Evolutionary conservation across 2,329 filamentous ascomycete genomes (phyloP).

Genomic region (Teratosphaeriaceae sp.): DNA sequence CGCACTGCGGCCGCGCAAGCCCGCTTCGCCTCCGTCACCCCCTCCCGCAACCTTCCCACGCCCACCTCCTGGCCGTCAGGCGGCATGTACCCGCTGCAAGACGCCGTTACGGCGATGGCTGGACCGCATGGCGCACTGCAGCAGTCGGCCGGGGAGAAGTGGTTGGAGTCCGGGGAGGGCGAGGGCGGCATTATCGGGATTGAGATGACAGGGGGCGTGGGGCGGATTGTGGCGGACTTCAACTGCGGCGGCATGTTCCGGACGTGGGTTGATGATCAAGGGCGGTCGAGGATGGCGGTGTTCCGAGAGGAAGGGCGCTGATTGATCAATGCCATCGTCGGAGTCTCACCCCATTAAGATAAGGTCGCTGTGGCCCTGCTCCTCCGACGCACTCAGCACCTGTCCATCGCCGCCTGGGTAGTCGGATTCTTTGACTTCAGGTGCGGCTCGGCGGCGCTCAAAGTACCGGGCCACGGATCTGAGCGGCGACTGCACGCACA

Average conservation of each 20-base stretch:
- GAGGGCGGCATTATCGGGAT: slow-evolving; percentile 83
- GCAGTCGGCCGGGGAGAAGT: slow-evolving; percentile 65
- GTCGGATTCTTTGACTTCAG: no score
- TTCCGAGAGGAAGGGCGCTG: slow-evolving; percentile 51
- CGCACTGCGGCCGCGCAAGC: slow-evolving; percentile 68
- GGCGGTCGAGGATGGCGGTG: slow-evolving; percentile 51
- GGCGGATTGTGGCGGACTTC: slow-evolving; percentile 64
- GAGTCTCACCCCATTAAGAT: no score
- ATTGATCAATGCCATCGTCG: no score
- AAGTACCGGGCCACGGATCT: background rate
- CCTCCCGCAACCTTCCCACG: slow-evolving; percentile 21
- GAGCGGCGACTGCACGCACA: background rate
- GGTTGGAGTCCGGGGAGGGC: slow-evolving; percentile 69
- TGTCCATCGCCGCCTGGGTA: no score
- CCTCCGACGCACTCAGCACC: no score
- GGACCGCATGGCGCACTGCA: slow-evolving; percentile 69
- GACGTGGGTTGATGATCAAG: slow-evolving; percentile 63
- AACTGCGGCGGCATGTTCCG: slow-evolving; percentile 88
- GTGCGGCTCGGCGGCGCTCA: background rate
- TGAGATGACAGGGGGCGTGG: slow-evolving; percentile 47
- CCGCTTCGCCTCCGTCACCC: slow-evolving; percentile 47
- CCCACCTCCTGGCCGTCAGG: no score
- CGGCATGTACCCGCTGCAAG: slow-evolving; percentile 37
- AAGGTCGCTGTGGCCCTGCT: no score
- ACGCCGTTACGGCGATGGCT: slow-evolving; percentile 58